Evolutionary conservation across 148 eudicot species (phyloP).

Genomic region (Pouteria glomerata): DNA sequence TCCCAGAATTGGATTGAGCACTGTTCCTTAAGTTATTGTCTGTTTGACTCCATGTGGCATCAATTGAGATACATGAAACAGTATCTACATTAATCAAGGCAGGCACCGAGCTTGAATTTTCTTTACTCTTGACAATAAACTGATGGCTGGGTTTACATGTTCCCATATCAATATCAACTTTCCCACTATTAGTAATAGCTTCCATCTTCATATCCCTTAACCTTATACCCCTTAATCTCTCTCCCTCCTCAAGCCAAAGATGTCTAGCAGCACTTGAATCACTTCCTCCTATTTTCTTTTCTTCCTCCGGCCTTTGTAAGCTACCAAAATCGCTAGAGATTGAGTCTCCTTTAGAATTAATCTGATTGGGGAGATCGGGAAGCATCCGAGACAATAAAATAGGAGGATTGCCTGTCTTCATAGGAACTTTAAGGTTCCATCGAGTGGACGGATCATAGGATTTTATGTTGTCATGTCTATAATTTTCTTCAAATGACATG

Average conservation of each 20-base stretch:
- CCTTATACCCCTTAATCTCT: background rate
- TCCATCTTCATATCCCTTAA: slow-evolving; percentile 8
- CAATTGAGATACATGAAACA: background rate
- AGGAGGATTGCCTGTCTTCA: slow-evolving; percentile 11
- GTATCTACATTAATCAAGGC: background rate
- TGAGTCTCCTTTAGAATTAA: slow-evolving; percentile 7
- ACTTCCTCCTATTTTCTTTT: background rate
- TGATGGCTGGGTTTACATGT: no score
- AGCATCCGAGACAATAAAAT: slow-evolving; percentile 15
- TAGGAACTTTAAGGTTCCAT: slow-evolving; percentile 7
- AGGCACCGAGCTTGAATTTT: background rate
- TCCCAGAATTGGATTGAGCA: background rate
- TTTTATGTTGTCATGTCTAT: slow-evolving; percentile 14
- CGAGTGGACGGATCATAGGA: slow-evolving; percentile 10
- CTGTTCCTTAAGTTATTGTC: background rate
- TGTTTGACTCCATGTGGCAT: background rate
- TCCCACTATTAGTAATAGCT: background rate
- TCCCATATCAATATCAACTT: background rate
- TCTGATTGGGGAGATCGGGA: slow-evolving; percentile 5
- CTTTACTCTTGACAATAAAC: background rate
- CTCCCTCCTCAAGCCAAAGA: slow-evolving; percentile 7
- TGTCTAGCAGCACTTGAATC: slow-evolving; percentile 7
- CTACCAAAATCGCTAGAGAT: background rate
- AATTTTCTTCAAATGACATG: slow-evolving; percentile 19
- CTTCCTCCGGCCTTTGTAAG: slow-evolving; percentile 4